Conservation (phyloP, 2,329 filamentous ascomycete genomes). For the Metarhizium brunneum region DNA sequence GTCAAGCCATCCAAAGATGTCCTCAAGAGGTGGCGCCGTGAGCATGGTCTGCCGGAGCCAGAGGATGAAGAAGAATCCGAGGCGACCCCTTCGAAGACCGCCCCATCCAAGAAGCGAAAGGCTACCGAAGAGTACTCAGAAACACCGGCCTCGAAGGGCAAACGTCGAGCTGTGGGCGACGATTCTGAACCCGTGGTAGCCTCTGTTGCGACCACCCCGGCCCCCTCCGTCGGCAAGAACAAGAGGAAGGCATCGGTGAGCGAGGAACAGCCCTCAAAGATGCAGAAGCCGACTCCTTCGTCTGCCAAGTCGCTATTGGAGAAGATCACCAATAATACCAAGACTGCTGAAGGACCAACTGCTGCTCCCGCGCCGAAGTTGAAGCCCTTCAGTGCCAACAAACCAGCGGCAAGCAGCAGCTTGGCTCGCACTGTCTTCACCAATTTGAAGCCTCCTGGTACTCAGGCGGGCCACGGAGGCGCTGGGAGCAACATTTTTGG, state of each 20-base stretch:
- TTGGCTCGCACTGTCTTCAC: conserved; percentile 35
- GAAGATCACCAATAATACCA: conserved; percentile 43
- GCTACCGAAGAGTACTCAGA: conserved; percentile 40
- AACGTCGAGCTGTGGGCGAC: conserved; percentile 37
- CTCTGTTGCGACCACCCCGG: conserved; percentile 10
- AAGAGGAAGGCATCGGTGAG: conserved; percentile 42
- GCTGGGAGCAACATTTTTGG: conserved; percentile 45
- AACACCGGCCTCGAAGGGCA: conserved; percentile 31
- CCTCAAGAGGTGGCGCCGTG: conserved; percentile 48
- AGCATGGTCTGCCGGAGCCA: conserved; percentile 43
- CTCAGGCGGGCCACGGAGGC: conserved; percentile 14
- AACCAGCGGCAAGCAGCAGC: conserved; percentile 24
- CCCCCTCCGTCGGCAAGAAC: conserved; percentile 28
- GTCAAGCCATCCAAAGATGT: conserved; percentile 49
- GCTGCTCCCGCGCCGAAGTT: conserved; percentile 17
- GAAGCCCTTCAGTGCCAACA: conserved; percentile 23
- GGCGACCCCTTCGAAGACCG: conserved; percentile 16
- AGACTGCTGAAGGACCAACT: conserved; percentile 13
- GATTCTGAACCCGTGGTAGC: conserved; percentile 24
- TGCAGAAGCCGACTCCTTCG: conserved; percentile 41
- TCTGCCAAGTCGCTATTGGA: conserved; percentile 48
- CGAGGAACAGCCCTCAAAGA: conserved; percentile 40
- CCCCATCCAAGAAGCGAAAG: conserved; percentile 44
- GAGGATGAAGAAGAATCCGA: conserved; percentile 32
- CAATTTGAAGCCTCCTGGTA: conserved; percentile 24